phyloP scores from a whole-genome alignment of 768 basidiomycete genomes.

The Russula foetens region DNA sequence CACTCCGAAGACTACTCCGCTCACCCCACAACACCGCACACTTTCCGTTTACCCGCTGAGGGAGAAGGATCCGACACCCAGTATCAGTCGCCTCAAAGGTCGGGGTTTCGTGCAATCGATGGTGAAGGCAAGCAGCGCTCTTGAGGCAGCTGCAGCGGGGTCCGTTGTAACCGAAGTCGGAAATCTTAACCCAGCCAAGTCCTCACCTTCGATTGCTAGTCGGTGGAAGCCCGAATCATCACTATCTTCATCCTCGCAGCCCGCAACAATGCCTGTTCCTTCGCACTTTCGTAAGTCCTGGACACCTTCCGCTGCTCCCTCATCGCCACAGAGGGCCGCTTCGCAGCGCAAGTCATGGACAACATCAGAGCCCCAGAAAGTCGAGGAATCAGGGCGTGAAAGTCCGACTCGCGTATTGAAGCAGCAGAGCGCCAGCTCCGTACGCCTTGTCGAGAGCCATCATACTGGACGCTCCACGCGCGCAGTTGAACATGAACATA shows the following conservation, averaged over 20 bases:
- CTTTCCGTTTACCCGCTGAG: slow-evolving; percentile 47
- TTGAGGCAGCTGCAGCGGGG: slow-evolving; percentile 32
- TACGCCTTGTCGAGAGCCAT: not conserved
- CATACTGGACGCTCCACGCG: slow-evolving; percentile 1
- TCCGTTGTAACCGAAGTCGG: slow-evolving; percentile 25
- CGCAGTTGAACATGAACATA: not conserved
- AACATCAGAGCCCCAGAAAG: not conserved
- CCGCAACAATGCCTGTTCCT: not conserved
- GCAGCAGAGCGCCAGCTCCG: not conserved
- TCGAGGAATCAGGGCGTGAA: not conserved
- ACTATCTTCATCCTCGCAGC: not conserved
- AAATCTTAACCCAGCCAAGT: not conserved
- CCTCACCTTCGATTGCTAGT: slow-evolving; percentile 2
- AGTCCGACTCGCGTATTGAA: not conserved
- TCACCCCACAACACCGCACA: slow-evolving; percentile 43
- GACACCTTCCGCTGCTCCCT: not conserved
- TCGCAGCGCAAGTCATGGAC: slow-evolving; percentile 14
- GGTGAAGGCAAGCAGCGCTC: slow-evolving; percentile 58
- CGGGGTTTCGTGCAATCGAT: slow-evolving; percentile 82
- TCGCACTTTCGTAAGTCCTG: slow-evolving; percentile 12
- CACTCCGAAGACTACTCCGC: slow-evolving; percentile 36
- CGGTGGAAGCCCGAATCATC: slow-evolving; percentile 16
- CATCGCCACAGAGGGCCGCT: not conserved
- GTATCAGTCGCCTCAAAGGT: slow-evolving; percentile 73
- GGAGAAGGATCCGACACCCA: slow-evolving; percentile 70